Conservation (phyloP, 2,329 filamentous ascomycete genomes). For the Colletotrichum abscissum region DNA sequence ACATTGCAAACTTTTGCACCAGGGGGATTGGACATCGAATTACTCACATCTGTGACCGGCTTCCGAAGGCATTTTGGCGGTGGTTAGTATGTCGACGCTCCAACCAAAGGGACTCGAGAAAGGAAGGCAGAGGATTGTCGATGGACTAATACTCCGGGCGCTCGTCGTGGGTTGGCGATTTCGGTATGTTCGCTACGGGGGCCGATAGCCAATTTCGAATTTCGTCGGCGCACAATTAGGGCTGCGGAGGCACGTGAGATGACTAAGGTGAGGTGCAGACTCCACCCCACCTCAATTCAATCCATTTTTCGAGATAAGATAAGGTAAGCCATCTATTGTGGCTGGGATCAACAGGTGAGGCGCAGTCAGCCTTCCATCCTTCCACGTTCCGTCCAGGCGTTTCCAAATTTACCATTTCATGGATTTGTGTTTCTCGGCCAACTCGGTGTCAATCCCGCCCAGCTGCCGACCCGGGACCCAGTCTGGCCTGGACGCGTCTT, state of each 20-base stretch:
- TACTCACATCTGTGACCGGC: slow-evolving; percentile 89
- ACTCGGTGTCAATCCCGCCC: slow-evolving; percentile 6
- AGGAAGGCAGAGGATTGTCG: slow-evolving; percentile 54
- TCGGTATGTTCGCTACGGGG: slow-evolving; percentile 28
- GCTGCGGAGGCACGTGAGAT: not conserved
- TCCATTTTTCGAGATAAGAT: not conserved
- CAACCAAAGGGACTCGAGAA: slow-evolving; percentile 54
- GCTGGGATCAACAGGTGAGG: not conserved
- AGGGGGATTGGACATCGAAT: slow-evolving; percentile 30
- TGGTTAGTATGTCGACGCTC: slow-evolving; percentile 57
- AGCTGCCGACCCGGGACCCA: slow-evolving; percentile 16
- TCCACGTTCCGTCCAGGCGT: not conserved
- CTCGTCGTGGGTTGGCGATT: slow-evolving; percentile 32
- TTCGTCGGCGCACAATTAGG: slow-evolving; percentile 5
- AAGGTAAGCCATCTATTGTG: not conserved
- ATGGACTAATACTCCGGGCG: slow-evolving; percentile 40
- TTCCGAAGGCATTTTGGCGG: slow-evolving; percentile 87
- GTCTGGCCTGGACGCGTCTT: slow-evolving; percentile 4
- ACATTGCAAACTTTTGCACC: slow-evolving; percentile 2
- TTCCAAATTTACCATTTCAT: not conserved
- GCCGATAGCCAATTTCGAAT: not conserved
- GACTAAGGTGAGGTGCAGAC: not conserved
- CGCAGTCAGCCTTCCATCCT: not conserved
- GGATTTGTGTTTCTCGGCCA: slow-evolving; percentile 18
- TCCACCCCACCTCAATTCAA: not conserved